A percentile compares a stretch with the other conserved stretches of the same genome.
phyloP scores from a whole-genome alignment of 2,329 filamentous ascomycete species.

The Mycosphaerella arachidis region DNA sequence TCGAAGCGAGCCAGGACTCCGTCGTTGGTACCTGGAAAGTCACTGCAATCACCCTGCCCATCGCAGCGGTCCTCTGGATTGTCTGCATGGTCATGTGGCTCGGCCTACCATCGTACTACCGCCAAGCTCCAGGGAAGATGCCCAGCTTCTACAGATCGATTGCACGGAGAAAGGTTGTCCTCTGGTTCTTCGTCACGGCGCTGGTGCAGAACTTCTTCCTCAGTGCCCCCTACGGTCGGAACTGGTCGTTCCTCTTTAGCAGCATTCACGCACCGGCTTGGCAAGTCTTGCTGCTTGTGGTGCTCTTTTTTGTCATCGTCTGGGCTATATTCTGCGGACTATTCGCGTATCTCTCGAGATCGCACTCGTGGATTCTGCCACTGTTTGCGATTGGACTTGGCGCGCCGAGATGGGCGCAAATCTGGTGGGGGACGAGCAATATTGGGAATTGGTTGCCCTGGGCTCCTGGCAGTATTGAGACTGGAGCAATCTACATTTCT shows the following conservation, averaged over 20 bases:
- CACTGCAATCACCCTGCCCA: slow-evolving; percentile 51
- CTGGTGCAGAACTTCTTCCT: slow-evolving; percentile 64
- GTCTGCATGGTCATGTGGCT: slow-evolving; percentile 52
- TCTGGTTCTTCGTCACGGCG: slow-evolving; percentile 62
- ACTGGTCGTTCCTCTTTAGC: slow-evolving; percentile 60
- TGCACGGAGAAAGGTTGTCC: slow-evolving; percentile 56
- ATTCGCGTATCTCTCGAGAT: slow-evolving; percentile 51
- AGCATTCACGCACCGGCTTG: slow-evolving; percentile 52
- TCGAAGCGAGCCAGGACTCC: slow-evolving; percentile 32
- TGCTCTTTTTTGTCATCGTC: slow-evolving; percentile 49
- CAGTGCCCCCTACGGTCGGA: slow-evolving; percentile 59
- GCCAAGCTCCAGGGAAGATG: slow-evolving; percentile 56
- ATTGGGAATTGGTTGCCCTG: slow-evolving; percentile 59
- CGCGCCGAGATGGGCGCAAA: slow-evolving; percentile 61
- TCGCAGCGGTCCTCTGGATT: slow-evolving; percentile 52
- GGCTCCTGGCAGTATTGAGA: slow-evolving; percentile 35
- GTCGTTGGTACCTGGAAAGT: slow-evolving; percentile 22
- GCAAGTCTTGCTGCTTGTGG: slow-evolving; percentile 52
- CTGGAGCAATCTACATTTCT: slow-evolving; percentile 43
- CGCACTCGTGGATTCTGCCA: slow-evolving; percentile 61
- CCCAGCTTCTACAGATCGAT: slow-evolving; percentile 61
- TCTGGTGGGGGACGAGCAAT: slow-evolving; percentile 59
- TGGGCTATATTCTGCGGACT: slow-evolving; percentile 51
- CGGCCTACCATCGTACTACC: slow-evolving; percentile 62
- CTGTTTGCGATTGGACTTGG: slow-evolving; percentile 62